These are phyloP conservation scores for Lotmaria passim DNA, from an alignment of 208 protist species.

Conservation along the genomic window DNA sequence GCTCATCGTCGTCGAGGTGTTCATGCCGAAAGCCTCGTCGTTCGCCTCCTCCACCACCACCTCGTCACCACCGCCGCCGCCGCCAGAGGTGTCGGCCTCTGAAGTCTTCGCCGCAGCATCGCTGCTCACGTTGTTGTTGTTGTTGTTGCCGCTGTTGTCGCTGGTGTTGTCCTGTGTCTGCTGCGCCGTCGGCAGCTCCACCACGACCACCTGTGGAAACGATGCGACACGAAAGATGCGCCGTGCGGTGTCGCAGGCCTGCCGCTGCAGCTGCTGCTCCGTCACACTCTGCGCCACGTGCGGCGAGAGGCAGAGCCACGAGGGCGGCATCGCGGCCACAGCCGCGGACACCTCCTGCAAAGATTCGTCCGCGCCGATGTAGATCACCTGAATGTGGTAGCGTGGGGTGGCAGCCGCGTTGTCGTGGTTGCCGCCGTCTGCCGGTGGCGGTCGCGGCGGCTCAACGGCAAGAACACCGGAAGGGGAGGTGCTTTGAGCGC, in stretches of 20 bases:
- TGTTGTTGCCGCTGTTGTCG: neutral
- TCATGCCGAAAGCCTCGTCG: conserved; percentile 18
- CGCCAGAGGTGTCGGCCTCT: conserved; percentile 1
- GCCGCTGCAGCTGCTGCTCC: conserved; percentile 23
- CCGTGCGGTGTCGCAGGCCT: conserved; percentile 17
- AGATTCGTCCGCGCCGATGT: conserved; percentile 61
- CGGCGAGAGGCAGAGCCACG: conserved; percentile 57
- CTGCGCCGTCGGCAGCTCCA: conserved; percentile 26
- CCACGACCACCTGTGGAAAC: conserved; percentile 66
- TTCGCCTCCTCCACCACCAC: too few species aligned
- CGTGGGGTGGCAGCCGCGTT: neutral
- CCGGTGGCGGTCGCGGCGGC: neutral
- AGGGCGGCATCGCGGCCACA: conserved; percentile 43
- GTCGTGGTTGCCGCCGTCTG: neutral
- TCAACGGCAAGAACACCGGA: conserved; percentile 12
- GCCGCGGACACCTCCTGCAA: conserved; percentile 33
- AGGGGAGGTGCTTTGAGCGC: conserved; percentile 18
- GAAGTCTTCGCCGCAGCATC: neutral
- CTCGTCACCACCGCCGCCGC: neutral
- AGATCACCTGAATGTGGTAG: conserved; percentile 56
- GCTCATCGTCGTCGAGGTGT: conserved; percentile 3
- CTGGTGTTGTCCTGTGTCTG: neutral
- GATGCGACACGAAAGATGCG: conserved; percentile 48
- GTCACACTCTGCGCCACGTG: conserved; percentile 7
- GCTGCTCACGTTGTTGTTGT: neutral